Evolutionary conservation across 2,329 filamentous ascomycete species (phyloP).

Genomic region (Fusarium equiseti): DNA sequence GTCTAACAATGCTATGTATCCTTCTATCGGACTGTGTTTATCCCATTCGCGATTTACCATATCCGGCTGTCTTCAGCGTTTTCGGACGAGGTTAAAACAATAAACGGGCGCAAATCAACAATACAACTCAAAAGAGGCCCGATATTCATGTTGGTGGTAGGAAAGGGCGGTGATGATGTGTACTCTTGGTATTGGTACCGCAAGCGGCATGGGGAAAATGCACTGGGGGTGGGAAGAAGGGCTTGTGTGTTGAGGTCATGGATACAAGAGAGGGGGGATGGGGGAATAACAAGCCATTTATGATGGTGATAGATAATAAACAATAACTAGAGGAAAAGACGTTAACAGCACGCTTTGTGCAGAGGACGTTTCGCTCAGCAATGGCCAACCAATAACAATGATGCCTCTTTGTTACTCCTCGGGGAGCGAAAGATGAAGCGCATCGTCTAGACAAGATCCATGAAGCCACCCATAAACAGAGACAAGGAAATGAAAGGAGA

Average conservation of each 20-base stretch:
- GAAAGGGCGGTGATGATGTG: slow-evolving; percentile 10
- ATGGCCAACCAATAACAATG: slow-evolving; percentile 26
- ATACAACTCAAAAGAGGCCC: slow-evolving; percentile 7
- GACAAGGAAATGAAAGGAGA: background rate
- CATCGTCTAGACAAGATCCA: slow-evolving; percentile 37
- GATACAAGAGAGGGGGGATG: slow-evolving; percentile 19
- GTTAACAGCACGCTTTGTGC: slow-evolving; percentile 32
- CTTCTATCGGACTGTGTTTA: slow-evolving; percentile 2
- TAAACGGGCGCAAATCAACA: background rate
- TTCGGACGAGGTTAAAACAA: background rate
- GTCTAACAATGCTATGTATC: slow-evolving; percentile 31
- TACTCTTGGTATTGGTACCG: slow-evolving; percentile 20
- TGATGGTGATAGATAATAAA: slow-evolving; percentile 16
- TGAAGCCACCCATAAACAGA: slow-evolving; percentile 15
- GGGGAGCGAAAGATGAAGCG: slow-evolving; percentile 27
- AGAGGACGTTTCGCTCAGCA: slow-evolving; percentile 14
- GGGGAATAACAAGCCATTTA: slow-evolving; percentile 12
- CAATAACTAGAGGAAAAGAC: slow-evolving; percentile 9
- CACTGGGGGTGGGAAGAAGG: slow-evolving; percentile 1
- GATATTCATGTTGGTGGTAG: slow-evolving; percentile 14
- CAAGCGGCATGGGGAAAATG: slow-evolving; percentile 17
- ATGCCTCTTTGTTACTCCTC: slow-evolving; percentile 35
- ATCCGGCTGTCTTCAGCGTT: slow-evolving; percentile 1
- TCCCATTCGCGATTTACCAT: background rate
- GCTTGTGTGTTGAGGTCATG: background rate